Conservation (phyloP, 2,329 filamentous ascomycete genomes). For the Penicillium decumbens region DNA sequence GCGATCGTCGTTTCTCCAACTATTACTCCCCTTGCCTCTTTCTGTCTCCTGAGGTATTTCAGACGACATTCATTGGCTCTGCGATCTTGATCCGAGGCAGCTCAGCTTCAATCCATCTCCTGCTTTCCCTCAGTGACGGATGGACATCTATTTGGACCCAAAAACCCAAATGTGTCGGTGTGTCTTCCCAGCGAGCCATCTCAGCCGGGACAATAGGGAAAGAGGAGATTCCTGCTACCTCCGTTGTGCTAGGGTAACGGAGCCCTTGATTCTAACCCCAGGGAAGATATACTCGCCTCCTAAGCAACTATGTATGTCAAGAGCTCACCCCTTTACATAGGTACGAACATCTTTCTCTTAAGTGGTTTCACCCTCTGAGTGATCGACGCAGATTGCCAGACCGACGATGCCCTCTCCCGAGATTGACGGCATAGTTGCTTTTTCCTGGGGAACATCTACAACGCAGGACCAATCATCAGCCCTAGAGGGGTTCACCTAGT, state of each 20-base stretch:
- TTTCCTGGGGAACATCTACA: neutral
- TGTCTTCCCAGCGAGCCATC: no score
- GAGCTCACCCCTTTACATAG: neutral
- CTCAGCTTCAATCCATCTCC: neutral
- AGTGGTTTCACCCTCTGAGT: neutral
- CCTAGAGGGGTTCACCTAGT: neutral
- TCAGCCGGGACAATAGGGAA: no score
- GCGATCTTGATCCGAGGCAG: neutral
- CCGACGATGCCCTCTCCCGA: constrained; percentile 4
- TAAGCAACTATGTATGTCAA: no score
- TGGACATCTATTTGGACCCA: neutral
- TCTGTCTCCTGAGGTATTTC: neutral
- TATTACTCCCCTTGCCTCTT: neutral
- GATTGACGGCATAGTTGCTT: neutral
- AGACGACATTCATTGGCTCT: neutral
- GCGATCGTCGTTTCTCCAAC: neutral
- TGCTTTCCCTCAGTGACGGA: neutral
- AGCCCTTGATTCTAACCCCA: no score
- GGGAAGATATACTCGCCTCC: no score
- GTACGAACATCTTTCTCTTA: neutral
- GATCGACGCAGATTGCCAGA: neutral
- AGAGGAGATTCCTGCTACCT: no score
- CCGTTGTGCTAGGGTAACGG: no score
- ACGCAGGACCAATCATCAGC: neutral
- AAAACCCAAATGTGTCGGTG: no score